These are phyloP conservation scores for Podila clonocystis DNA, from an alignment of 192 early-diverging fungal genomes.

Conservation along the genomic window DNA sequence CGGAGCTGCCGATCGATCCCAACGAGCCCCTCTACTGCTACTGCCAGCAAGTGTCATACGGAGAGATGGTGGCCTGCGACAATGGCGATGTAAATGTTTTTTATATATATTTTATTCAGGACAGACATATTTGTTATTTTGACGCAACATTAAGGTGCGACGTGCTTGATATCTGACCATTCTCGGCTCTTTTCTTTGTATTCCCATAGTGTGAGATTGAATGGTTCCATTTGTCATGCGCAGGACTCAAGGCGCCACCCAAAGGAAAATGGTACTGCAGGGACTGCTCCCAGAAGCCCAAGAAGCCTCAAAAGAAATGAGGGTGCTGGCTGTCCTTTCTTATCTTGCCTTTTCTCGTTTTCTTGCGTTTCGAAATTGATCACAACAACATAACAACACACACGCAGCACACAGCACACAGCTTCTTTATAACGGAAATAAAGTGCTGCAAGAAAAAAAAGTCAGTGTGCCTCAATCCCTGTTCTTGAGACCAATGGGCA, in stretches of 20 bases:
- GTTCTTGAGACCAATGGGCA: too few relatives aligned
- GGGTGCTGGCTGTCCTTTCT: background rate
- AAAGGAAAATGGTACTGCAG: conserved; percentile 98
- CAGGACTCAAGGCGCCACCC: conserved; percentile 85
- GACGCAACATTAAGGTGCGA: too few relatives aligned
- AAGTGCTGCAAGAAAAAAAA: too few relatives aligned
- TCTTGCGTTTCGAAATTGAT: background rate
- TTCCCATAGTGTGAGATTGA: conserved; percentile 83
- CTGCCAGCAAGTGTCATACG: conserved; percentile 94
- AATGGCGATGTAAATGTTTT: conserved; percentile 78
- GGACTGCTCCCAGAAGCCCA: conserved; percentile 74
- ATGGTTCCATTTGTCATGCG: conserved; percentile 98
- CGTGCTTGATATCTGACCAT: too few relatives aligned
- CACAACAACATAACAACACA: too few relatives aligned
- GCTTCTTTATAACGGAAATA: too few relatives aligned
- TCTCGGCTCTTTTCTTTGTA: background rate
- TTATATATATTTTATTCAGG: background rate
- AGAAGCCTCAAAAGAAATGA: conserved; percentile 61
- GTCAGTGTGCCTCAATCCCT: too few relatives aligned
- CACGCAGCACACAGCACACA: too few relatives aligned
- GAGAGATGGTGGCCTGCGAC: conserved; percentile 97
- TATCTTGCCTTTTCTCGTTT: background rate
- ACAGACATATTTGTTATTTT: conserved; percentile 1
- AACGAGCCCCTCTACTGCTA: conserved; percentile 98
- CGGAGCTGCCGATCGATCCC: conserved; percentile 90